Percentiles rank a stretch among this genome's conserved stretches.
Conservation (phyloP, 83 land plant species). For the Larix sibirica region DNA sequence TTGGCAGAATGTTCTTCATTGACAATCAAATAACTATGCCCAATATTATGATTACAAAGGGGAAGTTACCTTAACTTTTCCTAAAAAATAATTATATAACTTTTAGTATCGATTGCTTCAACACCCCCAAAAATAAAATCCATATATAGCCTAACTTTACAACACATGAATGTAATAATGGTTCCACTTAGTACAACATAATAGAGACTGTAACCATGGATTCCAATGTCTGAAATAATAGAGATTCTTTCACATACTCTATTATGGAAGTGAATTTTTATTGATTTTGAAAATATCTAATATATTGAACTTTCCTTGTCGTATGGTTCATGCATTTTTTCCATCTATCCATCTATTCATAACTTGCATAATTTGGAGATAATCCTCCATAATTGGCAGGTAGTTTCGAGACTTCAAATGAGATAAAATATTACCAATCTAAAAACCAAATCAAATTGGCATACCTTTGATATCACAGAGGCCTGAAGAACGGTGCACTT, state of each 20-base stretch:
- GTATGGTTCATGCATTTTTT: background rate
- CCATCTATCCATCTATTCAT: too few relatives aligned
- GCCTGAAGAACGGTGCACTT: slow-evolving; percentile 29
- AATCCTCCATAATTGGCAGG: background rate
- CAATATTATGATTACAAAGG: background rate
- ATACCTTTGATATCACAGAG: slow-evolving; percentile 10
- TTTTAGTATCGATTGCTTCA: too few relatives aligned
- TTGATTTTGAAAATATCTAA: too few relatives aligned
- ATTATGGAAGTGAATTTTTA: background rate
- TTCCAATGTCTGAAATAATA: background rate
- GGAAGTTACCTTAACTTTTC: background rate
- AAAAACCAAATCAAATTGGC: background rate
- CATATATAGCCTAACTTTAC: background rate
- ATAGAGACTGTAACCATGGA: background rate
- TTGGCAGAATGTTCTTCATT: slow-evolving; percentile 9
- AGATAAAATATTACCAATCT: background rate
- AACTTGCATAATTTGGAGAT: background rate
- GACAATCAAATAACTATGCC: background rate
- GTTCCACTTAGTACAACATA: background rate
- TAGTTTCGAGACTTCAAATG: too few relatives aligned
- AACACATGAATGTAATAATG: background rate
- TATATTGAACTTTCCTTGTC: background rate
- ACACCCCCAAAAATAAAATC: background rate
- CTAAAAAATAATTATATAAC: background rate
- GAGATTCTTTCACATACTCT: background rate